Conservation (phyloP, 169 alveolate genomes). For the Perkinsus marinus region DNA sequence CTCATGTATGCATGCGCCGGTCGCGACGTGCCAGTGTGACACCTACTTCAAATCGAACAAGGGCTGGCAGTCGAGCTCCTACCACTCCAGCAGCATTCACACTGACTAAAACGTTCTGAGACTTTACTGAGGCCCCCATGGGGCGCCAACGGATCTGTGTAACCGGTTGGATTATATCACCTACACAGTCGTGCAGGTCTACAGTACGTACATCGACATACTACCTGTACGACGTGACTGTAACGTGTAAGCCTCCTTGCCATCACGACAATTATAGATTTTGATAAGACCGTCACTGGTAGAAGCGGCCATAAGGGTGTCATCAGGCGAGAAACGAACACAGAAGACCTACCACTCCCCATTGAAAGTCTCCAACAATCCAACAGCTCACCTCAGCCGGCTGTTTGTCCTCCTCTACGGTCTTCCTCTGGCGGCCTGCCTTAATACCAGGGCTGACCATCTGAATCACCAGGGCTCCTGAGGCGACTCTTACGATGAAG, state of each 20-base stretch:
- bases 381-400: not conserved
- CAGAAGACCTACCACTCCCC: not conserved
- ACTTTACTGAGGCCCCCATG: conserved; percentile 8
- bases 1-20: conserved; percentile 49
- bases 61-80: not conserved
- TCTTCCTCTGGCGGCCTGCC: not conserved
- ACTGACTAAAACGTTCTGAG: conserved; percentile 46
- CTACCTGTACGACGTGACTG: not conserved
- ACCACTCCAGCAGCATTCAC: conserved; percentile 53
- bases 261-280: not conserved
- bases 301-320: not conserved
- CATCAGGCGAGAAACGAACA: conserved; percentile 4
- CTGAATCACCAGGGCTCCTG: not conserved
- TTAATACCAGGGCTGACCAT: not conserved
- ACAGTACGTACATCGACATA: not conserved
- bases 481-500: not conserved
- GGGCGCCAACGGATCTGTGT: conserved; percentile 57
- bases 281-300: conserved; percentile 7
- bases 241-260: conserved; percentile 9
- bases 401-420: not conserved
- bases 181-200: not conserved
- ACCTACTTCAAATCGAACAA: not conserved
- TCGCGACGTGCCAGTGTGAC: conserved; percentile 57
- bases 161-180: conserved; percentile 2
- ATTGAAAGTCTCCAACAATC: not conserved